Percentiles rank a stretch among this genome's conserved stretches.
Evolutionary conservation across 495 filamentous ascomycete genomes (phyloP).

Genomic region (Lasiosphaeriaceae sp.): DNA sequence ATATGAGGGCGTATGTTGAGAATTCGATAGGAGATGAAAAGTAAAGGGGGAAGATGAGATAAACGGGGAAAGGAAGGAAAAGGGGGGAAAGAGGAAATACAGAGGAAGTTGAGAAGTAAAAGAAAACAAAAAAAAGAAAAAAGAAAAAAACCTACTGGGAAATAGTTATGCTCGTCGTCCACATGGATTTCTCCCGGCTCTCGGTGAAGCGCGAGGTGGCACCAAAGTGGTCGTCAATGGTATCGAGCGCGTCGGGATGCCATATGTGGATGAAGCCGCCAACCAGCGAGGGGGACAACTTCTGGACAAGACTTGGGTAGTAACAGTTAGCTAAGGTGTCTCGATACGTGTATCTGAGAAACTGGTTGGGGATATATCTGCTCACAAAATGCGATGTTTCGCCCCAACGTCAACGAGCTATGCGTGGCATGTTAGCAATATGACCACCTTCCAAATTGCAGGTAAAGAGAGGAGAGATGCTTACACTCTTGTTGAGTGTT

Average conservation of each 20-base stretch:
- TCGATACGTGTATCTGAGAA: not conserved
- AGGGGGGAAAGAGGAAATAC: no score
- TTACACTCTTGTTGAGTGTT: constrained; percentile 2
- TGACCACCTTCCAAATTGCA: not conserved
- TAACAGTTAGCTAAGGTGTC: not conserved
- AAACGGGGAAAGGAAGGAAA: no score
- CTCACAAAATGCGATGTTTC: constrained; percentile 9
- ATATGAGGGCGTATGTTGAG: no score
- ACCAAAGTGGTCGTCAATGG: constrained; percentile 13
- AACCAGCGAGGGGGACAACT: constrained; percentile 2
- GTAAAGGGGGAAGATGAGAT: no score
- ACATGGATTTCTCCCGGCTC: constrained; percentile 2
- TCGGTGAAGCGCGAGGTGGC: constrained; percentile 11
- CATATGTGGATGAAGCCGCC: constrained; percentile 10
- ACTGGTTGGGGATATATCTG: not conserved
- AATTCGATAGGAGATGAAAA: no score
- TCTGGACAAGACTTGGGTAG: constrained; percentile 1
- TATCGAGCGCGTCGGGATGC: constrained; percentile 10
- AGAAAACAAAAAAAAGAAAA: no score
- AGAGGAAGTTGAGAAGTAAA: no score
- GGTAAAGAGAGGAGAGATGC: no score
- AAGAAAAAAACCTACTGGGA: constrained; percentile 9
- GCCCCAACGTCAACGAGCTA: constrained; percentile 9
- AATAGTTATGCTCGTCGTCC: constrained; percentile 13
- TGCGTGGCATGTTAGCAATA: not conserved